These are phyloP conservation scores for Torulaspora microellipsoides DNA, from an alignment of 805 yeast species.

Conservation along the genomic window DNA sequence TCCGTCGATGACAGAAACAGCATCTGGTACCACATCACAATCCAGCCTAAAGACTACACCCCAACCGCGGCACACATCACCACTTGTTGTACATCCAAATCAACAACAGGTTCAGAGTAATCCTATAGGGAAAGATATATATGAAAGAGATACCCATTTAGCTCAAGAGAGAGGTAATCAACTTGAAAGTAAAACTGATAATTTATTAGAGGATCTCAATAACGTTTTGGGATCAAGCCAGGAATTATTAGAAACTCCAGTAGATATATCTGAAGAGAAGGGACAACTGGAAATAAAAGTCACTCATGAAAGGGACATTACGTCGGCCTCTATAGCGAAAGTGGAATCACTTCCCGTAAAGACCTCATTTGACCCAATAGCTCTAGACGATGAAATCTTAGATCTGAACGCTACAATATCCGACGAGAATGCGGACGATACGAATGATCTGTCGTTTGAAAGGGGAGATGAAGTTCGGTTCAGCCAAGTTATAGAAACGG, in stretches of 20 bases:
- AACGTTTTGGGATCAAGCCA: conserved; percentile 27
- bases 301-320: background rate
- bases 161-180: background rate
- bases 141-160: background rate
- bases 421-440: conserved; percentile 13
- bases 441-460: conserved; percentile 35
- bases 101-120: conserved; percentile 1
- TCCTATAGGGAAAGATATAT: background rate
- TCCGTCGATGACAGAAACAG: background rate
- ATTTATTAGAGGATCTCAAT: conserved; percentile 24
- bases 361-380: conserved; percentile 2
- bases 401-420: conserved; percentile 4
- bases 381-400: conserved; percentile 2
- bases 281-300: background rate
- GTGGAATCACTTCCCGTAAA: conserved; percentile 6
- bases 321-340: conserved; percentile 4
- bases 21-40: background rate
- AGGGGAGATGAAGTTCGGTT: conserved; percentile 32
- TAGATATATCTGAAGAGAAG: background rate
- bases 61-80: background rate
- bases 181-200: conserved; percentile 9
- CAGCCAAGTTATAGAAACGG: conserved; percentile 19
- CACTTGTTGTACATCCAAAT: background rate
- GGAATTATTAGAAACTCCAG: conserved; percentile 1
- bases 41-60: background rate